Conservation (phyloP, 2,329 filamentous ascomycete genomes). For the Colletotrichum australisinense region DNA sequence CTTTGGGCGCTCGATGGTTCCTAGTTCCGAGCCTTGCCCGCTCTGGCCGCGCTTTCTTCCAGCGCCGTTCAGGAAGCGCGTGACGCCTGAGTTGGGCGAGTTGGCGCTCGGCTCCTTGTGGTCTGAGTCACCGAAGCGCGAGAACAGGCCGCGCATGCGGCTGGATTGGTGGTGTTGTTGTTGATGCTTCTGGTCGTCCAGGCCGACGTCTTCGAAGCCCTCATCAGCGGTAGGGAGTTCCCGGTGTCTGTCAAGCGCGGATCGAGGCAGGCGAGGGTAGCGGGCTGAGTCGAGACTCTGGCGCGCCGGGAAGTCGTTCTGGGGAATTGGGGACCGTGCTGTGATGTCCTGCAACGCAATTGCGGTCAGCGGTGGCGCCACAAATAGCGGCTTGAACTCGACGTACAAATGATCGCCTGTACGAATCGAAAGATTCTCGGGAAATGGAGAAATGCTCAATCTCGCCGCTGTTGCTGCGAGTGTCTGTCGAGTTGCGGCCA, state of each 20-base stretch:
- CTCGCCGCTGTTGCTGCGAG: constrained; percentile 73
- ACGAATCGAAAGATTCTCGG: constrained; percentile 96
- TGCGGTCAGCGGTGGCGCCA: constrained; percentile 7
- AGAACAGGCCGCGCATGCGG: constrained; percentile 78
- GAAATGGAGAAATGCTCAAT: constrained; percentile 96
- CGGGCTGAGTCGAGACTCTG: constrained; percentile 84
- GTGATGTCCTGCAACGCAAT: constrained; percentile 79
- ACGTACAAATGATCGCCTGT: constrained; percentile 92
- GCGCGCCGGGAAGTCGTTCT: constrained; percentile 71
- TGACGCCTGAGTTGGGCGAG: constrained; percentile 50
- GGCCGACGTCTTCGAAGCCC: constrained; percentile 86
- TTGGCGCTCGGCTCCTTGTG: constrained; percentile 47
- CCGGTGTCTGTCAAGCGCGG: constrained; percentile 68
- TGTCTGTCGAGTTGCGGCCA: constrained; percentile 66
- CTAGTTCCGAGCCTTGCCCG: constrained; percentile 78
- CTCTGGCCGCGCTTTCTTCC: constrained; percentile 79
- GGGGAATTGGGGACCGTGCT: constrained; percentile 80
- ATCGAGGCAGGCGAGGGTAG: constrained; percentile 70
- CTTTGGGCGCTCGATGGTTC: constrained; percentile 64
- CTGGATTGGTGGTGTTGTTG: constrained; percentile 41
- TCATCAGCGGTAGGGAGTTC: constrained; percentile 79
- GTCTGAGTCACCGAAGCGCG: constrained; percentile 77
- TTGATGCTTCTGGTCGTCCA: constrained; percentile 76
- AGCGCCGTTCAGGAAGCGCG: constrained; percentile 71
- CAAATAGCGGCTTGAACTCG: neutral